These are phyloP conservation scores for Collybia nuda DNA, from an alignment of 768 basidiomycete species.

Conservation along the genomic window DNA sequence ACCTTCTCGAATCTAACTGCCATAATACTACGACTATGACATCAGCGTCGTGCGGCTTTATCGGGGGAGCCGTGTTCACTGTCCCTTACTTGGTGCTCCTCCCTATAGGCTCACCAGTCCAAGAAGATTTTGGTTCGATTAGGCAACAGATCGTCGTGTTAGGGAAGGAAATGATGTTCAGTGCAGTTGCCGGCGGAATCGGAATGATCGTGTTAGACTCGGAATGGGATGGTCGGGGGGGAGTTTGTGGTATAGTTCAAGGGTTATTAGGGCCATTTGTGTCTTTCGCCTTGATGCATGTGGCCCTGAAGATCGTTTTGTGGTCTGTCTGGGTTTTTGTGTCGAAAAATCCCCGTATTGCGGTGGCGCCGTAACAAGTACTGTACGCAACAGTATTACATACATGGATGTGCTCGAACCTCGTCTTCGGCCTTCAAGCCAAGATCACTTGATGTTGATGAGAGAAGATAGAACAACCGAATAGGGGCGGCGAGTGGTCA, in stretches of 20 bases:
- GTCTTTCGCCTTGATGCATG: conserved; percentile 3
- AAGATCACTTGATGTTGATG: too few species aligned
- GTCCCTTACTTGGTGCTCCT: conserved; percentile 15
- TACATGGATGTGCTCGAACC: too few species aligned
- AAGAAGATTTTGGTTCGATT: conserved; percentile 1
- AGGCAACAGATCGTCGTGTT: conserved; percentile 1
- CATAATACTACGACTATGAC: conserved; percentile 2
- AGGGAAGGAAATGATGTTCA: conserved; percentile 13
- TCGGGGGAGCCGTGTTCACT: conserved; percentile 17
- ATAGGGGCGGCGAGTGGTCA: too few species aligned
- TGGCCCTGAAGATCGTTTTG: conserved; percentile 4
- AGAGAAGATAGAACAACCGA: too few species aligned
- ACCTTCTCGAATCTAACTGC: background rate
- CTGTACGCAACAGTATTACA: background rate
- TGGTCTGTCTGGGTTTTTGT: background rate
- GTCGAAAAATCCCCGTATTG: too few species aligned
- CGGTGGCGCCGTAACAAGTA: background rate
- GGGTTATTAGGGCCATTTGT: conserved; percentile 9
- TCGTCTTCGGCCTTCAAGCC: too few species aligned
- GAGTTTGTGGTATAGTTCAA: conserved; percentile 2
- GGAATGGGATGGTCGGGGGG: background rate
- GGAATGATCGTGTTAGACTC: conserved; percentile 4
- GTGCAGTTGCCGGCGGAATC: conserved; percentile 8
- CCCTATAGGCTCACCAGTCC: background rate
- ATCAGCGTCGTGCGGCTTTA: conserved; percentile 9